Evolutionary conservation across 176 grass and related monocot species (phyloP).

Genomic region (maize (Zea mays)): Zm-B73-REFERENCE-NAM-5.0 NC_050096.1:177400001-177400500

Average conservation of each 20-base stretch:
- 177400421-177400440: neutral
- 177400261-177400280: neutral
- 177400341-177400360: neutral
- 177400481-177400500: constrained; percentile 46
- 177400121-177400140: neutral
- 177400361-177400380: neutral
- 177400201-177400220: neutral
- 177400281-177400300: neutral
- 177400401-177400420: neutral
- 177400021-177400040: neutral
- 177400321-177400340: constrained; percentile 6
- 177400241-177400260: neutral
- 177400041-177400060: neutral
- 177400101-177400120: neutral
- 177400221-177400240: neutral
- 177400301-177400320: neutral
- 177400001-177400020: neutral
- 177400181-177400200: constrained; percentile 6
- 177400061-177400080: neutral
- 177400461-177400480: neutral
- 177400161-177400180: neutral
- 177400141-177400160: neutral
- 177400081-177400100: neutral
- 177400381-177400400: neutral
- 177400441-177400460: neutral